These are phyloP conservation scores for Baeospora myosura DNA, from an alignment of 1,284 basidiomycete genomes.

Conservation along the genomic window DNA sequence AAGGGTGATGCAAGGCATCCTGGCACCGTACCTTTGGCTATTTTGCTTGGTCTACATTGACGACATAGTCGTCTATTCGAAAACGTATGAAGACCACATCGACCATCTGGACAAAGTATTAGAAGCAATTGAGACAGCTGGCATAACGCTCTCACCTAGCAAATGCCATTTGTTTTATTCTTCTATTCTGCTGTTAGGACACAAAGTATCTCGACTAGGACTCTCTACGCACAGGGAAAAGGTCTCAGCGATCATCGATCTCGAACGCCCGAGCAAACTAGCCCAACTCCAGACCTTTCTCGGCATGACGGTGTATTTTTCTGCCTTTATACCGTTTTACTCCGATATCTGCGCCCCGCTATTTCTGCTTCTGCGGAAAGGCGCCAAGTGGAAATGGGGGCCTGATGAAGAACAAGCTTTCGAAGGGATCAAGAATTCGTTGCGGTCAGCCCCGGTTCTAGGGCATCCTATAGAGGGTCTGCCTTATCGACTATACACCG, in stretches of 20 bases:
- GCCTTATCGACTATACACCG: slow-evolving; percentile 13
- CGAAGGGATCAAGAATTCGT: slow-evolving; percentile 5
- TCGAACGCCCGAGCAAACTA: not conserved
- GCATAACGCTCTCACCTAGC: not conserved
- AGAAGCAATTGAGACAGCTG: not conserved
- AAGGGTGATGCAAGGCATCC: not conserved
- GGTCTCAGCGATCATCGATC: not conserved
- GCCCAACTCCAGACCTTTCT: not conserved
- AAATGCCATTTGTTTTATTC: not conserved
- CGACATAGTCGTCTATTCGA: not conserved
- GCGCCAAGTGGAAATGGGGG: slow-evolving; percentile 9
- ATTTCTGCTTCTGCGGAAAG: slow-evolving; percentile 9
- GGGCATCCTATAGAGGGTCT: slow-evolving; percentile 12
- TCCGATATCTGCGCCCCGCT: not conserved
- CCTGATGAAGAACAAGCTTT: slow-evolving; percentile 9
- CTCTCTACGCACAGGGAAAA: not conserved
- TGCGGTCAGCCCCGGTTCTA: slow-evolving; percentile 7
- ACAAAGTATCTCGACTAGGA: not conserved
- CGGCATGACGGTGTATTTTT: not conserved
- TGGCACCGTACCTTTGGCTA: not conserved
- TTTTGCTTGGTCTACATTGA: not conserved
- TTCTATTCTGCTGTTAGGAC: not conserved
- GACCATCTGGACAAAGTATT: not conserved
- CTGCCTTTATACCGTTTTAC: not conserved
- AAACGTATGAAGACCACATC: not conserved